These are phyloP conservation scores for Aureobasidium sp. DNA, from an alignment of 2,329 filamentous ascomycete genomes.

Conservation along the genomic window DNA sequence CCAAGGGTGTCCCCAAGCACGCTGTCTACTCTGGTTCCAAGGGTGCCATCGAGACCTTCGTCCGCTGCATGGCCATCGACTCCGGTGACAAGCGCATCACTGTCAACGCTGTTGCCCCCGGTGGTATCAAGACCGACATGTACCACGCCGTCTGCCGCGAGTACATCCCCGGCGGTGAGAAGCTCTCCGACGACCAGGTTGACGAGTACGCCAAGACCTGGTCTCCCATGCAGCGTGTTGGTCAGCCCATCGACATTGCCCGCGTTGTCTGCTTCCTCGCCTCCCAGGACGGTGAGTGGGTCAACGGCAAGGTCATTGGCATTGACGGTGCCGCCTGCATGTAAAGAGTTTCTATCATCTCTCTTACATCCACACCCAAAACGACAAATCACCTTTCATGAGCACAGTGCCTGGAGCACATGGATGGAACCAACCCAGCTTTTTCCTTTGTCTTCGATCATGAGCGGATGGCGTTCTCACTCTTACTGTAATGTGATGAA, in stretches of 20 bases:
- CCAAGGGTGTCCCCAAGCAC: slow-evolving; percentile 47
- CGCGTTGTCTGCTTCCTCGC: slow-evolving; percentile 54
- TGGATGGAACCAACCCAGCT: neutral
- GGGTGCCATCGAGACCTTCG: slow-evolving; percentile 47
- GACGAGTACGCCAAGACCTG: slow-evolving; percentile 55
- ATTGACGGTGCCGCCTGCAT: slow-evolving; percentile 34
- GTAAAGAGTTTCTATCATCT: slow-evolving; percentile 17
- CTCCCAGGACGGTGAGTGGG: slow-evolving; percentile 48
- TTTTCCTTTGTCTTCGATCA: neutral
- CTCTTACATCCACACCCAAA: neutral
- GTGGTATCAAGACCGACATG: slow-evolving; percentile 49
- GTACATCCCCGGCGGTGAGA: slow-evolving; percentile 51
- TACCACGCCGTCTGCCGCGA: slow-evolving; percentile 56
- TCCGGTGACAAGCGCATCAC: slow-evolving; percentile 47
- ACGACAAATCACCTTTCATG: neutral
- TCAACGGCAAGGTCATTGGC: slow-evolving; percentile 47
- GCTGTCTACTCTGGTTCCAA: slow-evolving; percentile 45
- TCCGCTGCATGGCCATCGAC: slow-evolving; percentile 46
- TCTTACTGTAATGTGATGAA: neutral
- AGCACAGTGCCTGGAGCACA: slow-evolving; percentile 5
- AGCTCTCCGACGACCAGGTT: slow-evolving; percentile 48
- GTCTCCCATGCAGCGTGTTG: slow-evolving; percentile 57
- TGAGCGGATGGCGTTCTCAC: neutral
- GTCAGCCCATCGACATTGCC: slow-evolving; percentile 59
- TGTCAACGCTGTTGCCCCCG: slow-evolving; percentile 52